Conservation (phyloP, 2,329 filamentous ascomycete genomes). For the Diaporthe australafricana region DNA sequence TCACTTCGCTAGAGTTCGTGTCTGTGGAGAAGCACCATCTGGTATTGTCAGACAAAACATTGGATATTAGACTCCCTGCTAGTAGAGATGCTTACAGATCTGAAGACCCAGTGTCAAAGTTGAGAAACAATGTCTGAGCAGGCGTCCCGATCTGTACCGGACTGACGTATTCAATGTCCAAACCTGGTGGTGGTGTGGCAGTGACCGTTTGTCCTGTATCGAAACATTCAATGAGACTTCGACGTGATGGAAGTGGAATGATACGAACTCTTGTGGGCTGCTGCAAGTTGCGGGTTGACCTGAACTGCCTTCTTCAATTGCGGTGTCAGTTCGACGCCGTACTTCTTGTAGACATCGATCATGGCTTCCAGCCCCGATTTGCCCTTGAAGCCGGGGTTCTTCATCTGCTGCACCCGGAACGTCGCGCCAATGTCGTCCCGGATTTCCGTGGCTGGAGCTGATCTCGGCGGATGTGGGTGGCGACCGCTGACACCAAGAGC, state of each 20-base stretch:
- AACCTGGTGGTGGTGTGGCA: constrained; percentile 50
- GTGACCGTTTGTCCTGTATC: not conserved
- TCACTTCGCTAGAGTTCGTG: constrained; percentile 56
- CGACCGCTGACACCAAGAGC: not conserved
- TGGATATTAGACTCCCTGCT: no score
- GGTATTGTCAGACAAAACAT: not conserved
- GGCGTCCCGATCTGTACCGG: constrained; percentile 69
- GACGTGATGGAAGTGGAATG: not conserved
- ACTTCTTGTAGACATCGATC: constrained; percentile 21
- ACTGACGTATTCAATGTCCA: constrained; percentile 63
- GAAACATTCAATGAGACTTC: not conserved
- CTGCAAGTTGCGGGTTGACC: not conserved
- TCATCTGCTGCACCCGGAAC: not conserved
- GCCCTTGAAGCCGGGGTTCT: not conserved
- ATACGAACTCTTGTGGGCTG: constrained; percentile 4
- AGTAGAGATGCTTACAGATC: constrained; percentile 58
- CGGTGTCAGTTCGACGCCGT: not conserved
- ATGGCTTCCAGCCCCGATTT: constrained; percentile 22
- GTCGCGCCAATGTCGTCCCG: not conserved
- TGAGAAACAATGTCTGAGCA: constrained; percentile 66
- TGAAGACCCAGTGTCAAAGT: constrained; percentile 76
- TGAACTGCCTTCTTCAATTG: not conserved
- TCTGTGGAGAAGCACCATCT: constrained; percentile 72
- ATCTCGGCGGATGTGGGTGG: not conserved
- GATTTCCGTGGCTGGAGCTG: not conserved